These are phyloP conservation scores for Ogataea dorogensis DNA, from an alignment of 805 yeast species.

Conservation along the genomic window DNA sequence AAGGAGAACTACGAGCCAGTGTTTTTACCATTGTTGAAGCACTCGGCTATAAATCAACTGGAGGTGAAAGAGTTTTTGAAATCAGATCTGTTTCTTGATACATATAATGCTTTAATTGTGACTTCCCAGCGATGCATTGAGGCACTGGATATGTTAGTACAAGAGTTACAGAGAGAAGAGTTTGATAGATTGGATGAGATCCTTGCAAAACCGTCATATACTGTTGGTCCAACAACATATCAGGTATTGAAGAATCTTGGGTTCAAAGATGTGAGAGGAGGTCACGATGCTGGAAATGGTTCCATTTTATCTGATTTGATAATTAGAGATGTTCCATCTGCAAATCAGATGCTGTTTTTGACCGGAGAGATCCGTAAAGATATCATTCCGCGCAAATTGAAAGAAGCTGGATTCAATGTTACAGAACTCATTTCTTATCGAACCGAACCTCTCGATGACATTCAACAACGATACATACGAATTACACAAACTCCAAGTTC, in stretches of 20 bases:
- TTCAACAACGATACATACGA: constrained; percentile 36
- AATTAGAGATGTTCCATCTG: constrained; percentile 33
- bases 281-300: constrained; percentile 80
- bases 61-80: constrained; percentile 45
- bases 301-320: constrained; percentile 63
- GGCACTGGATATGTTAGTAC: constrained; percentile 52
- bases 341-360: constrained; percentile 53
- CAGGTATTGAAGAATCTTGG: constrained; percentile 58
- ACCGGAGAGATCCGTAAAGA: constrained; percentile 88
- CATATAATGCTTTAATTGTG: constrained; percentile 58
- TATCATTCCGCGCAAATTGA: constrained; percentile 65
- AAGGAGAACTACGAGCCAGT: constrained; percentile 39
- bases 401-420: constrained; percentile 41
- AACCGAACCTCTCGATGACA: constrained; percentile 53
- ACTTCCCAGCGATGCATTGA: constrained; percentile 94
- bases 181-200: constrained; percentile 28
- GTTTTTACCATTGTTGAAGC: constrained; percentile 75
- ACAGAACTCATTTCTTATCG: constrained; percentile 66
- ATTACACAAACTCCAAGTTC: constrained; percentile 23
- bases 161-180: constrained; percentile 19
- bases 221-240: constrained; percentile 91
- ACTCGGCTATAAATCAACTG: constrained; percentile 50
- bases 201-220: constrained; percentile 58
- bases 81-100: constrained; percentile 40
- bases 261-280: constrained; percentile 69